Evolutionary conservation across 495 filamentous ascomycete genomes (phyloP), one percentile per base, ranked within the genome.

Genomic region (Penicillium canescens): DNA sequence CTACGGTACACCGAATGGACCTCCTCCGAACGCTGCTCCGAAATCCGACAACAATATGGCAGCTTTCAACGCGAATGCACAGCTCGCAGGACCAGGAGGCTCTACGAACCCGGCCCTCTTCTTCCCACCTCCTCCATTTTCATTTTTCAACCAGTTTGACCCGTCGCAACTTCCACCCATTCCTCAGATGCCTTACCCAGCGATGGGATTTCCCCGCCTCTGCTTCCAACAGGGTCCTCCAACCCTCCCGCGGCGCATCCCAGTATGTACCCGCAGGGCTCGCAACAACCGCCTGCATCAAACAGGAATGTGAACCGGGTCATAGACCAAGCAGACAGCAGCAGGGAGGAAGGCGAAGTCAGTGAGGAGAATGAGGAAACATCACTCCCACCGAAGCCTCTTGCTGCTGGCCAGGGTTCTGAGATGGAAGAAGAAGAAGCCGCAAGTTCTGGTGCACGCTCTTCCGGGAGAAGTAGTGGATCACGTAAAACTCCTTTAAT

Each of bases 311-410:
- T 14, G 2, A 45, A 51, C 35, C n/a, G 44, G 8, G 44, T 1
- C 7, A 48, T 58, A 8, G 49, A 46, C 7, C 35, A 43, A 0
- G 50, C 64, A 23, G 41, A 66, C 41, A 35, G 23, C 2, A 56
- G 69, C 46, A 76, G 80, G 31, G 89, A 94, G 55, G 89, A 92
- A 60, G 88, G 87, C 2, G 89, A 92, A 61, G 61, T 92, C 14
- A 89, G 85, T 57, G 88, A 91, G 54, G 78, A 75, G 1, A 85
- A 85, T 57, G 78, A 73, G 37, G 76, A 79, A 43, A 71, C 74
- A 18, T 58, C 60, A 38, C 46, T 63, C 34, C 52, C 24, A 3
- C 31, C 42, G 16, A 42, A 37, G 2, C 38, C 23, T 14, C 9
- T 40, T 28, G 8, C 35, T 46, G 33, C 36, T 4, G 26, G 46